phyloP scores from a whole-genome alignment of 2,329 filamentous ascomycete genomes.

The Paecilomyces dactylethromorphus region DNA sequence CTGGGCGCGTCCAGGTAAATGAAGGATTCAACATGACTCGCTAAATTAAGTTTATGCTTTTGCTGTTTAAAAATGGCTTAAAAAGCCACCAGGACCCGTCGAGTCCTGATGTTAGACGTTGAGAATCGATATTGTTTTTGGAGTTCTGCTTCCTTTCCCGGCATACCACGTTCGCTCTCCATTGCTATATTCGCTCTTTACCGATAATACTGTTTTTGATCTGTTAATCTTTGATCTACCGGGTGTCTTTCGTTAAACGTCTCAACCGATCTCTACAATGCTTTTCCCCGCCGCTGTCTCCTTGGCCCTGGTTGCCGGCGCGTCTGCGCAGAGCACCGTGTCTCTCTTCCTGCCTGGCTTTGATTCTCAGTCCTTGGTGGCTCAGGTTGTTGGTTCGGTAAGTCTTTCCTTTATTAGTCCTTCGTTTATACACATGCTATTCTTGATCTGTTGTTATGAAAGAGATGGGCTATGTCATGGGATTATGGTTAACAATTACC shows the following conservation, averaged over 20 bases:
- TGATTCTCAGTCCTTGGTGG: slow-evolving; percentile 6
- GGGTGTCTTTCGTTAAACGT: background rate
- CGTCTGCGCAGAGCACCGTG: slow-evolving; percentile 7
- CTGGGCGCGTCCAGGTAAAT: background rate
- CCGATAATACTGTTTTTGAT: background rate
- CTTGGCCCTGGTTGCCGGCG: slow-evolving; percentile 3
- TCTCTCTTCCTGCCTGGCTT: slow-evolving; percentile 7
- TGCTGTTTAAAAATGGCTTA: background rate
- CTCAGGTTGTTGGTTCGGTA: slow-evolving; percentile 4
- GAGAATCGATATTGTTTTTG: background rate
- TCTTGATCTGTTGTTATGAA: background rate
- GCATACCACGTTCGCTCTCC: background rate
- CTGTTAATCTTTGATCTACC: background rate
- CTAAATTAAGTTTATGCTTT: background rate
- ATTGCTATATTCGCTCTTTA: background rate
- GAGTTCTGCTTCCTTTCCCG: background rate
- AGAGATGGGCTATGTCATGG: background rate
- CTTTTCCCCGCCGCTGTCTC: background rate
- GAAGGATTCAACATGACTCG: background rate
- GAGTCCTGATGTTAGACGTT: background rate
- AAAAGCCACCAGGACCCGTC: background rate
- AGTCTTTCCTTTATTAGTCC: background rate
- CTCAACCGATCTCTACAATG: background rate
- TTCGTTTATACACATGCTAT: background rate
- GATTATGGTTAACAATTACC: background rate